Base-by-base conservation (phyloP, 352 stramenopile species). In the Thalassiosira livingstoniorum region DNA sequence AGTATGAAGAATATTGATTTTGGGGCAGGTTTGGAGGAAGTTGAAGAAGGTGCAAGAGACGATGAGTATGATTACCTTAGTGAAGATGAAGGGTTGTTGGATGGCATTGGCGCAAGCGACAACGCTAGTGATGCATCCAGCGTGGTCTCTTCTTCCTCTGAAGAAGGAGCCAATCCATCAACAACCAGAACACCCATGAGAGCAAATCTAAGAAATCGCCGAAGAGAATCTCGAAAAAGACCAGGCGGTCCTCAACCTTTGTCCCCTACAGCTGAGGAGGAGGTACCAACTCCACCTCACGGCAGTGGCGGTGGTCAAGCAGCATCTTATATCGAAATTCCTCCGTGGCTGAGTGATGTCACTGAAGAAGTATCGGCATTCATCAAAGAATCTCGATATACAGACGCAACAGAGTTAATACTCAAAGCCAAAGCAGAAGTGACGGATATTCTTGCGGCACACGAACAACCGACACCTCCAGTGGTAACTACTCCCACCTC, bases 1-100 rank as follows among this genome's bases (percentile, higher is more conserved):
- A 85, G 86, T 80, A 94, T 94, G 90, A 92, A 91, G 69, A 87
- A 90, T 61, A 92, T 94, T 75, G 86, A 94, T 71, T 94, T 94
- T 87, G 69, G 72, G 27, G 61, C 47, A 10, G 72, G 61, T 25
- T 75, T 85, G 15, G 78, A 78, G 27, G 65, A 77, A 31, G 39
- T 75, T 25, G 64, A 81, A 5, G 71, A 77, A 29, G 51, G 25
- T 32, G 63, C 34, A 34, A 73, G 37, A 21, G 60, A 74, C 32
- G 65, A 80, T 32, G 64, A 61, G n/a, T 67, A 65, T 43, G 63
- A 47, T 13, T 68, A 75, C 53, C 42, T 58, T 37, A 75, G 34
- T 47, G 73, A 75, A 13, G 69, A 82, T 27, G 66, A 78, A 45
- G 61, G 66, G 18, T 75, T 88, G 51, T 63, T 71, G 18, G 72